Evolutionary conservation across 2,329 filamentous ascomycete genomes (phyloP), one percentile per base, ranked within the genome.

Genomic region (Lecanosticta acicola): DNA sequence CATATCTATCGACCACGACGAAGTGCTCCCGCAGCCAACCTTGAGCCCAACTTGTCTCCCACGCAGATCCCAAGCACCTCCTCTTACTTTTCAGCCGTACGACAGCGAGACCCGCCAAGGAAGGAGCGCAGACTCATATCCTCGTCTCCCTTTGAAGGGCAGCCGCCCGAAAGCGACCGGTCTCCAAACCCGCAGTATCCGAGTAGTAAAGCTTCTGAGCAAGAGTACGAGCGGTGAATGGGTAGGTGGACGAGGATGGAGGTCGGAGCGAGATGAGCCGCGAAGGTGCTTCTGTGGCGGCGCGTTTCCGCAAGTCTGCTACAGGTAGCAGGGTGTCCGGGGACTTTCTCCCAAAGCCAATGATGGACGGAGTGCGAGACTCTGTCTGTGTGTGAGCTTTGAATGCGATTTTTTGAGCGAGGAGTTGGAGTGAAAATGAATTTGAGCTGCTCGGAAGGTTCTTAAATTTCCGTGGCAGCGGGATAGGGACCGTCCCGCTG

Each of bases 261-360:
- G 70, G 72, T 72, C 71, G 72, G 73, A 73, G 71, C 69, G 75
- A 78, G 81, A 80, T 88, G 72, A 90, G 84, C 88, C 88, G 87
- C 89, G 70, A 66, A 49, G 42, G 43, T 77, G 89, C 90, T 94
- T 94, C 83, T 96, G 90, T 94, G 91, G 89, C 90, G 90, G 88
- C 87, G 90, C 88, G 87, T 96, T 94, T 94, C 88, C 87, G 88
- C 90, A 79, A 69, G 71, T 67, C 73, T 75, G 53, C 45, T 73
- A 68, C 72, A 66, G 64, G 65, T 69, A n/a, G 73, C 77, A 77
- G 78, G 73, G 54, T 83, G 90, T 96, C 91, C 91, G 91, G 91
- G 91, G 91, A 97, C 91, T 97, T 97, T 97, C 91, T 95, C 91
- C 91, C 89, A 93, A 96, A 96, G 90, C 90, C 55, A 58, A 61